A percentile compares a stretch with the other conserved stretches of the same genome.
These are phyloP conservation scores for Meira nashicola DNA, from an alignment of 1,284 basidiomycete species.

Conservation along the genomic window DNA sequence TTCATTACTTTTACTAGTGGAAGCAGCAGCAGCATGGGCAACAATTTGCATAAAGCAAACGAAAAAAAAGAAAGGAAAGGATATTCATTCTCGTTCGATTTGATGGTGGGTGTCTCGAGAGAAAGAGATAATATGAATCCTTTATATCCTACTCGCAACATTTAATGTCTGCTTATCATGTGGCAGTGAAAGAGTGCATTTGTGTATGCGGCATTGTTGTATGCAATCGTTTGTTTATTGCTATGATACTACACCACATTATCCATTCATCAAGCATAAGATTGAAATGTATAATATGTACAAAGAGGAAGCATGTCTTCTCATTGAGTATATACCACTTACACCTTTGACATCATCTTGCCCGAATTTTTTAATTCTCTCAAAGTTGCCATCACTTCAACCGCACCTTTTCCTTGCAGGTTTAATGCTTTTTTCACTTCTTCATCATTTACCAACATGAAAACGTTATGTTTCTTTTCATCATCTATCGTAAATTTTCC, in stretches of 20 bases:
- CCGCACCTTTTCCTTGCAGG: constrained; percentile 55
- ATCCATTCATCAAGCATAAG: too few species aligned
- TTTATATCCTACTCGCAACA: too few species aligned
- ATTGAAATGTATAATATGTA: too few species aligned
- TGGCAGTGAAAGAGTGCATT: too few species aligned
- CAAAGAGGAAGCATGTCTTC: too few species aligned
- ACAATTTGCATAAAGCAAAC: background rate
- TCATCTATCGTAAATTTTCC: constrained; percentile 77
- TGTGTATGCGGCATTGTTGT: too few species aligned
- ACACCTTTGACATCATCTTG: constrained; percentile 34
- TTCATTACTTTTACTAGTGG: too few species aligned
- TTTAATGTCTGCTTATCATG: too few species aligned
- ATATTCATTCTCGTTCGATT: background rate
- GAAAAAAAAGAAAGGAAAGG: background rate
- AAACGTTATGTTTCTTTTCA: constrained; percentile 61
- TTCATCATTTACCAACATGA: constrained; percentile 47
- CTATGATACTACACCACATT: too few species aligned
- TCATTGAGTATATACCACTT: background rate
- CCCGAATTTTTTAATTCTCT: constrained; percentile 72
- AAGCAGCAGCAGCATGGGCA: background rate
- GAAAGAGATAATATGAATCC: too few species aligned
- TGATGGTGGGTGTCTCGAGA: too few species aligned
- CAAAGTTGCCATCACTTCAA: constrained; percentile 67
- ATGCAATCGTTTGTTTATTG: too few species aligned
- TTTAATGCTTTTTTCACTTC: constrained; percentile 53